Conservation (phyloP, 345 rosid genomes). For the Clausena lansium region DNA sequence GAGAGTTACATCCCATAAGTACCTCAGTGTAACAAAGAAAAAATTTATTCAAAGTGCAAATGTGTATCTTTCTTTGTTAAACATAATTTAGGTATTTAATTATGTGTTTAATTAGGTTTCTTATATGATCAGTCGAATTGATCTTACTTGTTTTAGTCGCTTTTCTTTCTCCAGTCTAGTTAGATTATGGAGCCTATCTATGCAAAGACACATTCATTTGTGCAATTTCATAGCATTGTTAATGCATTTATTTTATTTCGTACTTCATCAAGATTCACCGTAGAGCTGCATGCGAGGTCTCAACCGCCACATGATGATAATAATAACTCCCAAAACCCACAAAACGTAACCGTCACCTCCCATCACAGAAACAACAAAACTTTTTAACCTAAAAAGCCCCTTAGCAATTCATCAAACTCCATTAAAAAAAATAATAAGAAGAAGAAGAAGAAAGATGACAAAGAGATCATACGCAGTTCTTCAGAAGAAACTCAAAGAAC, state of each 20-base stretch:
- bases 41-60: no score
- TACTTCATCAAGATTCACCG: neutral
- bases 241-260: neutral
- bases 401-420: neutral
- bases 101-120: no score
- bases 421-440: neutral
- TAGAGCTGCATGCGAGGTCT: neutral
- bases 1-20: no score
- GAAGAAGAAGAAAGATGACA: conserved; percentile 19
- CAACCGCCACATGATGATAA: conserved; percentile 2
- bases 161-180: no score
- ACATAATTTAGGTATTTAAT: no score
- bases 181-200: no score
- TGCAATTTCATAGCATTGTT: no score
- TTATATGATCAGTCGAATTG: no score
- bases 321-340: neutral
- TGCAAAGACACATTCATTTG: no score
- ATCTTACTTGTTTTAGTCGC: no score
- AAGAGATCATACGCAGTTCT: conserved; percentile 24
- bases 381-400: neutral
- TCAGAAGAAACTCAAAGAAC: conserved; percentile 43
- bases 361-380: neutral
- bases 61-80: no score
- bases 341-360: neutral
- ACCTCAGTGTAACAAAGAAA: no score